These are phyloP conservation scores for Cytospora chrysosperma DNA, from an alignment of 2,329 filamentous ascomycete genomes.

Conservation along the genomic window DNA sequence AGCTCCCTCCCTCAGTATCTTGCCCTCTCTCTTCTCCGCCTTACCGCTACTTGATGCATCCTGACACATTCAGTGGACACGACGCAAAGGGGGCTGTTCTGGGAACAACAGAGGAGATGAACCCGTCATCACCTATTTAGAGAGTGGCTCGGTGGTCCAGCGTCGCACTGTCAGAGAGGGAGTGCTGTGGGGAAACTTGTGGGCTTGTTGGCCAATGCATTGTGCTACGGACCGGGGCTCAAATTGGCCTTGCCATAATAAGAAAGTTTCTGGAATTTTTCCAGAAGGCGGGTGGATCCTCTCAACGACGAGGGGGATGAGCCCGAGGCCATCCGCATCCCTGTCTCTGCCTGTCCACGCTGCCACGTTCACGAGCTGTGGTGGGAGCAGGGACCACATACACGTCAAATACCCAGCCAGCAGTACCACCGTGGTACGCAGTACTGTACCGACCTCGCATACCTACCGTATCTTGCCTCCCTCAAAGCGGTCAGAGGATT, in stretches of 20 bases:
- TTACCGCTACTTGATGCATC: conserved; percentile 18
- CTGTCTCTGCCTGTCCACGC: conserved; percentile 15
- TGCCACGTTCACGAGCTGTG: conserved; percentile 7
- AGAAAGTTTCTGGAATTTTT: conserved; percentile 25
- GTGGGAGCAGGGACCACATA: conserved; percentile 18
- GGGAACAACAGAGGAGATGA: conserved; percentile 17
- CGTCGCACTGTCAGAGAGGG: conserved; percentile 19
- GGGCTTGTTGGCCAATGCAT: conserved; percentile 22
- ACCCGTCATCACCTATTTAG: conserved; percentile 11
- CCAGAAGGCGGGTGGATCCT: conserved; percentile 17
- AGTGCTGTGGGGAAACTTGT: conserved; percentile 18
- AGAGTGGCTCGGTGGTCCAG: conserved; percentile 13
- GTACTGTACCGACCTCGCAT: neutral
- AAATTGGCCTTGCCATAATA: conserved; percentile 16
- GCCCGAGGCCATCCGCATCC: conserved; percentile 12
- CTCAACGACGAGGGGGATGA: conserved; percentile 18
- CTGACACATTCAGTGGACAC: conserved; percentile 18
- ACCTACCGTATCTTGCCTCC: neutral
- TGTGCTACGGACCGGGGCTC: conserved; percentile 12
- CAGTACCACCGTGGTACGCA: neutral
- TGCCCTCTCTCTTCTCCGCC: neutral
- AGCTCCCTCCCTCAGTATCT: neutral
- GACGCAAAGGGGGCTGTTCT: conserved; percentile 14
- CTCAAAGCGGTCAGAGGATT: conserved; percentile 14
- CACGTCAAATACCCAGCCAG: conserved; percentile 3